Base-by-base conservation (phyloP, 768 basidiomycete genomes). In the Boletus reticulatus region DNA sequence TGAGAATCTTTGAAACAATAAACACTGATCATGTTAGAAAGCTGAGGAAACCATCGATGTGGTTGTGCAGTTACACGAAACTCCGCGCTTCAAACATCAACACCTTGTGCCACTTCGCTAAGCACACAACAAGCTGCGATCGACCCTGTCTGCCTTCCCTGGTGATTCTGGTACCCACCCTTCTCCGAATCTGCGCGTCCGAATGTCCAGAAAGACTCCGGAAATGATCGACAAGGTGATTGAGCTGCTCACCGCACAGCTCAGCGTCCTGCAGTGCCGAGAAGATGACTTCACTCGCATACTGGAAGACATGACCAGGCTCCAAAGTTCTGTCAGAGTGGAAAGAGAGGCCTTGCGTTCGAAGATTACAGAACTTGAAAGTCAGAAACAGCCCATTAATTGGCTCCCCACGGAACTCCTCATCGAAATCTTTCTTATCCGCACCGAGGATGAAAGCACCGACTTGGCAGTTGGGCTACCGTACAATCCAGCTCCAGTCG, bases 341-440 rank as follows among this genome's bases (percentile, higher is more conserved):
- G 75, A 81, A 62, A 73, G 65, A 49, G 58, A 61, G 53, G 62
- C 55, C 0, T 59, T 78, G 31, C 67, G 68, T 45, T 58, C 60
- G 36, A 71, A 67, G 53, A 62, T 68, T 38, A 59, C 47, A 52
- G 66, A 67, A 22, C 67, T 83, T n/a, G 66, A 78, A 43, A 72
- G 67, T 14, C 71, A 76, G 61, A 75, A 70, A 44, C 69, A 75
- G 24, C 81, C 81, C 16, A 73, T 81, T 52, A 76, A 80, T 57
- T 79, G 78, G 75, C 74, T 83, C 44, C 81, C 82, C 14, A 55
- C 72, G 37, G 82, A 83, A 58, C 64, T 82, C 19, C 73, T 83
- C 41, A 59, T 71, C 38, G 71, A 76, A 8, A 72, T 82, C 49
- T 83, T 83, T 56, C 54, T 72, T 50, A 59, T 72, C 27, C 62